Conservation (phyloP, 2,329 filamentous ascomycete genomes). For the Claviceps purpurea region DNA sequence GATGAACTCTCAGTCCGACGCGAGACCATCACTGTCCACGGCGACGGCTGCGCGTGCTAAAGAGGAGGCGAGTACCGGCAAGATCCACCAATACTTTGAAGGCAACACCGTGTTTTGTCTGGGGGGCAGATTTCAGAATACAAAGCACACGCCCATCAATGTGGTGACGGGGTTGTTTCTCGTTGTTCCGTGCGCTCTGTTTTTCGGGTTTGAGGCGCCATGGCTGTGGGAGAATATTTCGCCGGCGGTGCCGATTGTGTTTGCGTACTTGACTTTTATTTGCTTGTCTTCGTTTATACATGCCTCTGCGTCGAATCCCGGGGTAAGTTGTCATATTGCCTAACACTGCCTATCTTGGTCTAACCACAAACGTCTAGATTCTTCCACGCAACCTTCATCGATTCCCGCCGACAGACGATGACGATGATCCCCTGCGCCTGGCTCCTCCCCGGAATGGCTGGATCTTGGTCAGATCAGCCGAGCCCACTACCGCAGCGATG, state of each 20-base stretch:
- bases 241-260: conserved; percentile 76
- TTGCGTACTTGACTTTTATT: conserved; percentile 82
- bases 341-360: neutral
- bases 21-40: conserved; percentile 5
- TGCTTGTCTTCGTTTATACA: conserved; percentile 90
- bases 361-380: conserved; percentile 43
- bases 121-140: conserved; percentile 78
- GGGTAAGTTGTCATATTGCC: conserved; percentile 45
- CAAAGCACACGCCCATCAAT: conserved; percentile 76
- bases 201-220: conserved; percentile 72
- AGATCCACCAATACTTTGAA: conserved; percentile 83
- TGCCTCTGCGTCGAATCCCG: conserved; percentile 83
- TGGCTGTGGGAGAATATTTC: conserved; percentile 81
- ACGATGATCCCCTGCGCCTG: conserved; percentile 68
- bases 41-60: conserved; percentile 6
- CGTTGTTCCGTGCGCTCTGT: conserved; percentile 65
- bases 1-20: conserved; percentile 22
- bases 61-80: conserved; percentile 30
- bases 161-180: conserved; percentile 71
- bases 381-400: conserved; percentile 83
- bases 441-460: conserved; percentile 86
- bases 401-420: conserved; percentile 61
- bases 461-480: conserved; percentile 76
- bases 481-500: conserved; percentile 70
- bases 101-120: conserved; percentile 87